Percentiles rank a stretch among this genome's conserved stretches.
Evolutionary conservation across 306 rosid genomes (phyloP).

Genomic region (Delonix regia): DNA sequence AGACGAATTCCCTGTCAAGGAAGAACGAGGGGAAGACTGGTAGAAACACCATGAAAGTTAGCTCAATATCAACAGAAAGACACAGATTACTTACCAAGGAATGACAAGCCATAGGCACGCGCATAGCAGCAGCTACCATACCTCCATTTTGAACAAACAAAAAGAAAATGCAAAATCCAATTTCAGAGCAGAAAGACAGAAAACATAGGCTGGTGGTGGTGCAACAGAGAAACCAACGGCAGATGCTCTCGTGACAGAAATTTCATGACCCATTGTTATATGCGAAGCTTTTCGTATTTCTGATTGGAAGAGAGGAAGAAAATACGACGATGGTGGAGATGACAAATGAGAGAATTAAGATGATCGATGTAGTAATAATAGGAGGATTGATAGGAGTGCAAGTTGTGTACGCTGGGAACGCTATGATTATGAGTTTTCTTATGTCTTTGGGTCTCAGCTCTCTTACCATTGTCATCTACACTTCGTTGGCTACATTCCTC

Average conservation of each 20-base stretch:
- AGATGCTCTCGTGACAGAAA: slow-evolving; percentile 37
- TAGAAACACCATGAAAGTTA: slow-evolving; percentile 23
- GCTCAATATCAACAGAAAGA: slow-evolving; percentile 18
- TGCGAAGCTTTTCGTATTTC: background rate
- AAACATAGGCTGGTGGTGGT: background rate
- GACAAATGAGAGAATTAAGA: slow-evolving; percentile 16
- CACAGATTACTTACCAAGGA: background rate
- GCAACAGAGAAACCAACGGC: background rate
- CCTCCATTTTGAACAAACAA: background rate
- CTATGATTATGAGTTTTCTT: slow-evolving; percentile 61
- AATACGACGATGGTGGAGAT: slow-evolving; percentile 2
- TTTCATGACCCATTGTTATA: background rate
- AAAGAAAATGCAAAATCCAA: background rate
- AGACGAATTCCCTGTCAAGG: background rate
- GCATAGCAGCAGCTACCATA: slow-evolving; percentile 11
- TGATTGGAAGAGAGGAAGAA: background rate
- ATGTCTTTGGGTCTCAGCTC: slow-evolving; percentile 71
- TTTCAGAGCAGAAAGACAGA: too few species aligned
- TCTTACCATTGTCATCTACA: slow-evolving; percentile 63
- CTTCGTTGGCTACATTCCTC: slow-evolving; percentile 63
- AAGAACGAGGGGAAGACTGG: slow-evolving; percentile 28
- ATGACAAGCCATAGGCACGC: background rate
- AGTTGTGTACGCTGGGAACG: slow-evolving; percentile 69
- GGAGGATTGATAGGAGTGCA: slow-evolving; percentile 74
- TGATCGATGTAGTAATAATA: slow-evolving; percentile 45